Evolutionary conservation across 106 monocot species (phyloP), one percentile per base, ranked within the genome.

Genomic region (Dioscorea alata): DNA sequence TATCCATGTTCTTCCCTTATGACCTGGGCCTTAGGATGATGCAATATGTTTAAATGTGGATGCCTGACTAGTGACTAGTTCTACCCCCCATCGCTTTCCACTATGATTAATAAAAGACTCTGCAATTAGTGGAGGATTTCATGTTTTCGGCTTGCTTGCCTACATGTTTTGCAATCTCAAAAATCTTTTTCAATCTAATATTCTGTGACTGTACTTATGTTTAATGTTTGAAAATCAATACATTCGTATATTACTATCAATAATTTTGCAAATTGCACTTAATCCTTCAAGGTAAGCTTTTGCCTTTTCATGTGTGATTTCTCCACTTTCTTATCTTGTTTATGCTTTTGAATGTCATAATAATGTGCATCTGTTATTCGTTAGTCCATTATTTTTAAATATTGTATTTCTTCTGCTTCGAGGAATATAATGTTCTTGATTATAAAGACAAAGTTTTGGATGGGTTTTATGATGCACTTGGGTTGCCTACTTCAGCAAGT

Each of bases 351-450:
- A 28, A 28, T 28, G 28, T 28, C 2, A 28, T 28, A 28, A 1
- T 28, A 28, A 28, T 28, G 28, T 16, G 16, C 2, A 56, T 56
- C 4, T 56, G 15, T 56, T 56, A 28, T 22, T 17, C 8, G 28
- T 61, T 74, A 14, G 6, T 15, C 50, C 22, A 6, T 54, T 6
- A 63, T 33, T 20, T 23, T 15, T 71, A 12, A 23, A 48, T 22
- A 6, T 4, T 59, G 57, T 23, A 59, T 5, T 64, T 49, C 10
- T 54, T 54, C 21, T 71, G 49, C 13, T 13, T 42, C 13, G 80
- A 99, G 97, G 97, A 99, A 68, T 99, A 93, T 74, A 92, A 90
- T 72, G 89, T 99, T 66, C 74, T 99, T 67, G 92, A 99, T 68
- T 99, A 93, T 35, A 74, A 83, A 49, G 92, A 93, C 60, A 99